Conservation (phyloP, 441 rosid species). For the Bocquillonia castaneifolia region DNA sequence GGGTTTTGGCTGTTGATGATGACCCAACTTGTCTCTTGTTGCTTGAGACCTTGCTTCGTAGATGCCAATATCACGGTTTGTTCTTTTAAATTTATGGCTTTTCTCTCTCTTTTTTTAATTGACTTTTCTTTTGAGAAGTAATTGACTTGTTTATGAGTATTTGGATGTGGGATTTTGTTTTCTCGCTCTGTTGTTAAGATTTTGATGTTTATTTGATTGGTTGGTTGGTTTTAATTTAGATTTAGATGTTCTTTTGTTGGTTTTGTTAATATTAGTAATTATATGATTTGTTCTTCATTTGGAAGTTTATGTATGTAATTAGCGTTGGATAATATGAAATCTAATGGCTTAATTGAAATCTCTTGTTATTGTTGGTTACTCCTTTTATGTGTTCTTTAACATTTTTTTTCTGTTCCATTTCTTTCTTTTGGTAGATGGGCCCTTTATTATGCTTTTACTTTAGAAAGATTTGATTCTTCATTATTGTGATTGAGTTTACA, state of each 20-base stretch:
- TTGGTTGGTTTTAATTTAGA: neutral
- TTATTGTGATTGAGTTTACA: conserved; percentile 5
- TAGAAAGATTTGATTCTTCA: conserved; percentile 21
- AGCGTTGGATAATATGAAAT: neutral
- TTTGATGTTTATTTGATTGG: conserved; percentile 6
- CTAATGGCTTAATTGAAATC: conserved; percentile 9
- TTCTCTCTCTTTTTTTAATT: neutral
- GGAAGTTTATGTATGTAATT: neutral
- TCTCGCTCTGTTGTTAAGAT: neutral
- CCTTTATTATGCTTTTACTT: conserved; percentile 13
- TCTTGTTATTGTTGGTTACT: neutral
- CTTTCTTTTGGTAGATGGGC: conserved; percentile 19
- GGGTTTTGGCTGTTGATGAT: conserved; percentile 95
- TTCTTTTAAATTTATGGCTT: neutral
- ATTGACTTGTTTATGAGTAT: conserved; percentile 10
- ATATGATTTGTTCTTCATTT: conserved; percentile 6
- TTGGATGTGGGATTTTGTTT: conserved; percentile 12
- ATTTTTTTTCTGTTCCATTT: conserved; percentile 1
- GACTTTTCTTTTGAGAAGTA: too few relatives aligned
- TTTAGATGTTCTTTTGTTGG: neutral
- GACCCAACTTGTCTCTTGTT: conserved; percentile 73
- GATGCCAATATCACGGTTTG: conserved; percentile 74
- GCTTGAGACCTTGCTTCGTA: conserved; percentile 63
- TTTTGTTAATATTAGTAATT: neutral
- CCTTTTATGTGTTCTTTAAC: too few relatives aligned